Base-by-base conservation (phyloP, 1,284 basidiomycete species). In the Cutaneotrichosporon mucoides region DNA sequence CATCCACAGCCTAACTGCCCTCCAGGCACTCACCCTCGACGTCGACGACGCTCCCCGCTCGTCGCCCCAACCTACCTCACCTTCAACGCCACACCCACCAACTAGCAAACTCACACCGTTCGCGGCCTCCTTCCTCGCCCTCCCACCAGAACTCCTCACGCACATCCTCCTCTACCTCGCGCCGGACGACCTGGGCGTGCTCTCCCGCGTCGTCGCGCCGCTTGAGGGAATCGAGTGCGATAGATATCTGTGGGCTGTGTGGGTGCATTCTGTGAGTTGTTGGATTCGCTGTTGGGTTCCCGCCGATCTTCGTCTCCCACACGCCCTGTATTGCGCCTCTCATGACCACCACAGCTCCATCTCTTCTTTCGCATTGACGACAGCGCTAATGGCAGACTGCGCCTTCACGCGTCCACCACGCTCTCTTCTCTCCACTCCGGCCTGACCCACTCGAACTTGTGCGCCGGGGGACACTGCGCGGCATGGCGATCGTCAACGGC, bases 131-230 rank as follows among this genome's bases (percentile, higher is more conserved):
- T 62, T 67, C 57, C 53, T 68, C 47, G 50, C 63, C 1, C 60
- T 68, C 33, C 63, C 63, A 3, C 50, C 57, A 13, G 67, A 68
- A n/a, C 62, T 67, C 13, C 65, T 58, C 24, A 65, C 61, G 1
- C 57, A 53, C 16, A 70, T 68, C 53, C 63, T 68, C 33, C 58
- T 62, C 40, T 65, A 62, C 57, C 63, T 69, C 35, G 57, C 66
- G 11, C 60, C 66, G 3, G 60, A 67, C 56, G 61, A 72, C 60
- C 64, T 68, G 16, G 58, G 63, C 45, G 49, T 61, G 45, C 60
- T 68, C 35, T 65, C 67, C 5, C 58, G 64, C 15, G 56, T 57
- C 38, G 65, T 67, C 35, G 48, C 48, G 36, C 60, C 53, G 6
- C 59, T 68, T 11, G 48, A 40, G 11, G 67, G 67, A 12, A 36